Evolutionary conservation across 805 yeast genomes (phyloP).

Genomic region (Saccharomyces kudriavzevii): DNA sequence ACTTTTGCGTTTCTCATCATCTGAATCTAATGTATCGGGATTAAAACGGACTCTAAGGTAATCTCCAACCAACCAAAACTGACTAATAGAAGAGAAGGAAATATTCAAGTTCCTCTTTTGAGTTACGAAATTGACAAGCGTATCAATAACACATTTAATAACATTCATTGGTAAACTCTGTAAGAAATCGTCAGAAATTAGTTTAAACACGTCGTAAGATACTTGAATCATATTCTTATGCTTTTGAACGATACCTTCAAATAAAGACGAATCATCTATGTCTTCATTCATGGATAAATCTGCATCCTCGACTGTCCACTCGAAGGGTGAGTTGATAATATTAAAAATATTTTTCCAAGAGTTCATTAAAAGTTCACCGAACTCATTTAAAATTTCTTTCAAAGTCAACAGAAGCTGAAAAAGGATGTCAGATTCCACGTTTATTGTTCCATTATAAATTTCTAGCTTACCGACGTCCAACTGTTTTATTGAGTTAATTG

Average conservation of each 20-base stretch:
- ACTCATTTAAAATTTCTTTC: conserved; percentile 67
- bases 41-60: conserved; percentile 36
- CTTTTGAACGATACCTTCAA: conserved; percentile 37
- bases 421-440: conserved; percentile 62
- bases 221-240: conserved; percentile 44
- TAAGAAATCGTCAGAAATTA: conserved; percentile 79
- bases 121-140: conserved; percentile 59
- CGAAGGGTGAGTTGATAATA: conserved; percentile 52
- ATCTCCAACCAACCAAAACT: conserved; percentile 89
- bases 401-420: conserved; percentile 54
- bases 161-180: conserved; percentile 61
- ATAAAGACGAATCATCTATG: conserved; percentile 25
- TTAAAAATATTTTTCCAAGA: conserved; percentile 70
- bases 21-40: conserved; percentile 1
- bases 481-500: conserved; percentile 36
- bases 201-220: conserved; percentile 74
- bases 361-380: conserved; percentile 51
- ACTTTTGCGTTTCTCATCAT: not conserved
- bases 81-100: conserved; percentile 83
- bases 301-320: conserved; percentile 27
- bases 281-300: conserved; percentile 19
- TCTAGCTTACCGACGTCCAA: conserved; percentile 21
- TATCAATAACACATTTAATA: conserved; percentile 57
- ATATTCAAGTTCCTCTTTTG: conserved; percentile 74
- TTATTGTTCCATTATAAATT: conserved; percentile 33